Evolutionary conservation across 208 protist species (phyloP).

Genomic region (Trichomonas tenax): DNA sequence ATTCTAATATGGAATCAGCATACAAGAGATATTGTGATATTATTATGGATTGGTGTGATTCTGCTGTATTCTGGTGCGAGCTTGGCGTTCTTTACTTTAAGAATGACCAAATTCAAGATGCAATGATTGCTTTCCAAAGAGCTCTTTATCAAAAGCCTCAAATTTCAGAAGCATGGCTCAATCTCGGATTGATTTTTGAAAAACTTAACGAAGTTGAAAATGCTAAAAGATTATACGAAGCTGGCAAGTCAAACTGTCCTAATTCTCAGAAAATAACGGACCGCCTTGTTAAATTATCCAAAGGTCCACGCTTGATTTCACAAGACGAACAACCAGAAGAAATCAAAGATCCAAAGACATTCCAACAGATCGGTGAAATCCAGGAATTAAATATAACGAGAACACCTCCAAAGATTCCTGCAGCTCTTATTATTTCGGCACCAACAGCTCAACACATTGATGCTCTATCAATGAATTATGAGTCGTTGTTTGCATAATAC

Average conservation of each 20-base stretch:
- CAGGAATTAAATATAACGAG: neutral
- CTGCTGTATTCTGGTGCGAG: neutral
- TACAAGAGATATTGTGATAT: neutral
- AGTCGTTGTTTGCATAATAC: neutral
- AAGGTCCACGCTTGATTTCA: neutral
- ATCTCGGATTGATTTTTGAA: neutral
- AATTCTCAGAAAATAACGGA: neutral
- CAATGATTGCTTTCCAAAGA: neutral
- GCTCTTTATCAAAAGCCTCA: neutral
- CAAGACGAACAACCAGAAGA: neutral
- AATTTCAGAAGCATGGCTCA: neutral
- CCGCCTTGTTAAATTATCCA: neutral
- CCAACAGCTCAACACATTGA: neutral
- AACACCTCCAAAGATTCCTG: neutral
- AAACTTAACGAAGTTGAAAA: neutral
- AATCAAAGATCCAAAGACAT: neutral
- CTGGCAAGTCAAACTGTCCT: neutral
- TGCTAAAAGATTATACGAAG: neutral
- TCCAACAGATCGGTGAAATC: neutral
- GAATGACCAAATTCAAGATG: conserved; percentile 1
- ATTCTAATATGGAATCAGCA: neutral
- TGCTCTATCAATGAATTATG: neutral
- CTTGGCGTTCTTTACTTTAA: neutral
- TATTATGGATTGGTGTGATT: neutral
- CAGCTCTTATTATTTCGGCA: neutral